phyloP scores from a whole-genome alignment of 345 rosid genomes.

The Eucalyptus curtisii region DNA sequence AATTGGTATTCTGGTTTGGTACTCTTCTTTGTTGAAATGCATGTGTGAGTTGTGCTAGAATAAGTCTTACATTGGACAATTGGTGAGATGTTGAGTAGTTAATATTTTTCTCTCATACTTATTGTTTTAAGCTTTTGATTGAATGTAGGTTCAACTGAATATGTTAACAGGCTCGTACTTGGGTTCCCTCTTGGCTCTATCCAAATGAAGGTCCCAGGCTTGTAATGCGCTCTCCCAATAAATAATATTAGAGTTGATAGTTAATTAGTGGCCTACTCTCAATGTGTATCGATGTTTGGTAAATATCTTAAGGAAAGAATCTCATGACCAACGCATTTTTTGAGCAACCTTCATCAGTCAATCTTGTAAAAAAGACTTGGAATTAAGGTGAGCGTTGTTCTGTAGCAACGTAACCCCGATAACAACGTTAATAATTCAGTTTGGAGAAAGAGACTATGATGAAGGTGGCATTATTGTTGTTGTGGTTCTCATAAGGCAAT shows the following conservation, averaged over 20 bases:
- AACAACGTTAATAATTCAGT: not conserved
- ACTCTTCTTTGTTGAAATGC: not conserved
- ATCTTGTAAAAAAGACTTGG: not conserved
- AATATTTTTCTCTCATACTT: no score
- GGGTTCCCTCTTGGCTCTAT: no score
- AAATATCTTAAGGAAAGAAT: no score
- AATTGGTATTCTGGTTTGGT: not conserved
- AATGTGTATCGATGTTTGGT: no score
- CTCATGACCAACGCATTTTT: not conserved
- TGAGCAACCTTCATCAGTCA: not conserved
- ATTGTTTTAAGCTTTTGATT: not conserved
- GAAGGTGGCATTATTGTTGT: not conserved
- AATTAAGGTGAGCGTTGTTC: not conserved
- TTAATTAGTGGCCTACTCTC: no score
- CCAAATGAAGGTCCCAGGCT: no score
- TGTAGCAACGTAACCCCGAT: fast-evolving
- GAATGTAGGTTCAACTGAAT: not conserved
- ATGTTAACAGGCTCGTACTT: no score
- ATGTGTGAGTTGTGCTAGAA: not conserved
- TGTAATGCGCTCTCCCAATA: no score
- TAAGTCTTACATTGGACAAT: not conserved
- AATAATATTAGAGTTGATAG: no score
- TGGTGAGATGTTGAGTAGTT: not conserved
- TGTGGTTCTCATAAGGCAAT: not conserved
- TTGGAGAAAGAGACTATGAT: not conserved